Evolutionary conservation across 257 asterid genomes (phyloP).

Genomic region (Solanum paucissectum): DNA sequence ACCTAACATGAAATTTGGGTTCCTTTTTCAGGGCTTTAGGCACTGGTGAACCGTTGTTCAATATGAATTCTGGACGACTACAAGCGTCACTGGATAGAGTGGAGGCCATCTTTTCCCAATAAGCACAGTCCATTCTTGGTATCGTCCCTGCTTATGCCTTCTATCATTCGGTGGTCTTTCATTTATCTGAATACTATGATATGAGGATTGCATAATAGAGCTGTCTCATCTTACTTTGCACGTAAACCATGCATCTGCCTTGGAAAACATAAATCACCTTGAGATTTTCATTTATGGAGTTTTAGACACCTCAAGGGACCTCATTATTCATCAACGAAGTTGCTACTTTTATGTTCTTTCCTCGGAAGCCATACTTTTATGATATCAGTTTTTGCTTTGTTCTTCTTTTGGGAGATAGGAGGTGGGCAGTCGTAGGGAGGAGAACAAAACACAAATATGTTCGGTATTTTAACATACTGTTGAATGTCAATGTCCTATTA

Average conservation of each 20-base stretch:
- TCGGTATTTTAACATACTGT: not conserved
- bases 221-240: not conserved
- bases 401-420: not conserved
- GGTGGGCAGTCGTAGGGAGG: not conserved
- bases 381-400: not conserved
- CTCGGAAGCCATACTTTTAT: not conserved
- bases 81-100: slow-evolving; percentile 90
- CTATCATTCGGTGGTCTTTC: not conserved
- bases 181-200: not conserved
- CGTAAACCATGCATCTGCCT: not conserved
- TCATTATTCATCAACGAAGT: not conserved
- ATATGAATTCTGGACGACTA: slow-evolving; percentile 83
- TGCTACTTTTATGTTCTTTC: not conserved
- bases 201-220: not conserved
- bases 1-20: not conserved
- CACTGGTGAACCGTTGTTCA: slow-evolving; percentile 67
- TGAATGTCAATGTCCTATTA: not conserved
- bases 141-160: not conserved
- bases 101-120: slow-evolving; percentile 70
- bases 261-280: not conserved
- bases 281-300: not conserved
- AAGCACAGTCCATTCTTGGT: slow-evolving; percentile 11
- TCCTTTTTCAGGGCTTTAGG: slow-evolving; percentile 61
- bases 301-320: not conserved
- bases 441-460: not conserved